Base-by-base conservation (phyloP, 1,284 basidiomycete species). In the Austropuccinia psidii region DNA sequence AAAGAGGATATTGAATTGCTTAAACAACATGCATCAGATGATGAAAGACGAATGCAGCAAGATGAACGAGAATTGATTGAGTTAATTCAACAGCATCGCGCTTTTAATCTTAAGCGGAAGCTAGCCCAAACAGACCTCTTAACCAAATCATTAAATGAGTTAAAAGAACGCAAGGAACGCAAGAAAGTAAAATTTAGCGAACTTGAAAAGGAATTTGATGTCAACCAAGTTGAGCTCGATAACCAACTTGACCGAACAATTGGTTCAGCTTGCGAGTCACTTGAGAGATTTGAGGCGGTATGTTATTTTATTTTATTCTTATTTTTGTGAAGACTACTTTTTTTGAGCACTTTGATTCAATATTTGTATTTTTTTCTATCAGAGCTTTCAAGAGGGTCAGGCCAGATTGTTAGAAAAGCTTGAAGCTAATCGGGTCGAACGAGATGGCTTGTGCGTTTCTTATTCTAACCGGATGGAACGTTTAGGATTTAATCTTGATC, bases 1-100 rank as follows among this genome's bases (percentile, higher is more conserved):
- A 74, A 66, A 37, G 29, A 57, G 37, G 60, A 74, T 15, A 74
- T 74, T 9, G 72, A 74, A 50, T 19, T 13, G 41, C 41, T 74
- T n/a, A 41, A 57, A 50, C 33, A 57, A 39, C 39, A 74, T 60
- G 27, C 39, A 9, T 17, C 24, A 29, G 61, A 66, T 37, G 72
- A 66, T 8, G 41, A 74, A 65, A 65, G 60, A 47, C 39, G 61
- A 37, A 31, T 21, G 1, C 31, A 37, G 33, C 29, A 57, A 55
- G 62, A 74, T 60, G 62, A 57, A 37, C 29, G 57, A 47, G 72
- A 55, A 27, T 33, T 74, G 24, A 66, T 74, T 13, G 21, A 55
- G 5, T 35, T 74, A 13, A 57, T 74, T 33, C 61, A 65, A 66
- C 39, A 43, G 11, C 72, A 74, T 43, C 43, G 52, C 21, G 60